Evolutionary conservation across 352 stramenopile species (phyloP).

Genomic region (Pythium vanterpoolii): DNA sequence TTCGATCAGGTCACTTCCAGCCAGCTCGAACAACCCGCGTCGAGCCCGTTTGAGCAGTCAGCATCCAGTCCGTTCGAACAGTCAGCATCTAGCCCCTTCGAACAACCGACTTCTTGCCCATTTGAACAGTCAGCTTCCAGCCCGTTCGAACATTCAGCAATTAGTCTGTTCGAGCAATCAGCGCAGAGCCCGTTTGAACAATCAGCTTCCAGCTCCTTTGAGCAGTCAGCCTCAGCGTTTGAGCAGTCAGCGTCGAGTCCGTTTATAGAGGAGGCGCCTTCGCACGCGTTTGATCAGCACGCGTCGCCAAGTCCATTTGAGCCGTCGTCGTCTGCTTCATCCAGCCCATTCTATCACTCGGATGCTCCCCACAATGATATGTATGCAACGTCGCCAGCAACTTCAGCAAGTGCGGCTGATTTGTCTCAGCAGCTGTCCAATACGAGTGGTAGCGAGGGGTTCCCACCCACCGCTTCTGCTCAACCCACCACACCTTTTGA

Average conservation of each 20-base stretch:
- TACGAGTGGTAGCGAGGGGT: neutral
- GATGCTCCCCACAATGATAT: neutral
- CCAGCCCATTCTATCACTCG: neutral
- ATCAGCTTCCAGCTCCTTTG: neutral
- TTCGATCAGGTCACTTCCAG: constrained; percentile 1
- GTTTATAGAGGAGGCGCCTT: neutral
- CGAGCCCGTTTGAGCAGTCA: constrained; percentile 5
- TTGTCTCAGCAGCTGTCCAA: neutral
- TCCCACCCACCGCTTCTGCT: neutral
- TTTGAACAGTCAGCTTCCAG: constrained; percentile 5
- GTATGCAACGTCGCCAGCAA: neutral
- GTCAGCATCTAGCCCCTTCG: neutral
- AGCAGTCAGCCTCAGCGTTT: neutral
- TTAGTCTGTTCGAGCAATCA: neutral
- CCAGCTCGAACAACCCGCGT: constrained; percentile 1
- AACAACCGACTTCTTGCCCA: constrained; percentile 1
- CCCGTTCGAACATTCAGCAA: neutral
- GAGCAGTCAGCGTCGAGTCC: neutral
- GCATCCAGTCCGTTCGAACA: neutral
- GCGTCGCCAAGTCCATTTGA: neutral
- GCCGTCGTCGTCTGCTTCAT: neutral
- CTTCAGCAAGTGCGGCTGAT: neutral
- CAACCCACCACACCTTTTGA: neutral
- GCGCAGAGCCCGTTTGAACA: neutral
- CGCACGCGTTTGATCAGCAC: neutral